These are phyloP conservation scores for Backusella parvicylindrica DNA, from an alignment of 192 early-diverging fungal species.

Conservation along the genomic window DNA sequence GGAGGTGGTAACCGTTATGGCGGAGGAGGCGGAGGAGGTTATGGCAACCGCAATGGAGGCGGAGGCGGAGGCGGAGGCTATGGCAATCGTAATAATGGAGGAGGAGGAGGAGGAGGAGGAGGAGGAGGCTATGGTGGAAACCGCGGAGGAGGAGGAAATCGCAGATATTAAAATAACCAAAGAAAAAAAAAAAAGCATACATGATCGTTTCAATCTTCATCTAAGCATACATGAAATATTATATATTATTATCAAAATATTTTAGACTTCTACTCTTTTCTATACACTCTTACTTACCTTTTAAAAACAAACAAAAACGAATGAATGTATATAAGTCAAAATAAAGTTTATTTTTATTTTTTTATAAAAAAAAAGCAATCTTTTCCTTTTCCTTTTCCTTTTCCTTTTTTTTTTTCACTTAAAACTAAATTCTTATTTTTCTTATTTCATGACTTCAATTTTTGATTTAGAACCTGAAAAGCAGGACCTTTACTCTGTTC, in stretches of 20 bases:
- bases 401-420: background rate
- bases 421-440: background rate
- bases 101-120: too few species aligned
- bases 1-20: constrained; percentile 36
- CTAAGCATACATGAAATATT: background rate
- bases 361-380: background rate
- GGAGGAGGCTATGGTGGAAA: background rate
- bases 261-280: background rate
- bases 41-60: constrained; percentile 33
- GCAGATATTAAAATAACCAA: background rate
- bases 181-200: background rate
- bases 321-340: background rate
- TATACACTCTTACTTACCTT: background rate
- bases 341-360: background rate
- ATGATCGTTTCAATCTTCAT: background rate
- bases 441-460: background rate
- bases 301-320: background rate
- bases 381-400: background rate
- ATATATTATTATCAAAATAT: background rate
- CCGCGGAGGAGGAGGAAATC: background rate
- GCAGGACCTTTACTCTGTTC: background rate
- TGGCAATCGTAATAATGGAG: background rate
- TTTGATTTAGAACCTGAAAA: background rate
- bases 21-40: constrained; percentile 42
- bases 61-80: constrained; percentile 4